Percentiles rank a stretch among this genome's conserved stretches.
phyloP scores from a whole-genome alignment of 2,329 filamentous ascomycete species.

The Tolypocladium ophioglossoides region DNA sequence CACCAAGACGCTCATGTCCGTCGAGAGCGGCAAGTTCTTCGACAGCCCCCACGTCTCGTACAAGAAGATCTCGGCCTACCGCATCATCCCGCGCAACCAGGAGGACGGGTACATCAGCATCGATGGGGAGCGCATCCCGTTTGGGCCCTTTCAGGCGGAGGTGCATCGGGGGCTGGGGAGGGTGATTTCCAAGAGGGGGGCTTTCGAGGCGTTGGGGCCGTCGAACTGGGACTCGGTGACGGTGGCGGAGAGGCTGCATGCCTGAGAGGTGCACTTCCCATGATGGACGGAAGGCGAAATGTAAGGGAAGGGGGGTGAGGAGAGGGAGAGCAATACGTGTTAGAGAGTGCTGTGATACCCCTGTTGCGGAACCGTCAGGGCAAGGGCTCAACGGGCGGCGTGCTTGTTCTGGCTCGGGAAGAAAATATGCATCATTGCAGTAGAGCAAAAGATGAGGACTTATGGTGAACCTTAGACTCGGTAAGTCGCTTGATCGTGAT shows the following conservation, averaged over 20 bases:
- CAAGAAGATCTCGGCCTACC: constrained; percentile 77
- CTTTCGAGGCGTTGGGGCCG: constrained; percentile 57
- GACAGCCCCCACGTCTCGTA: constrained; percentile 70
- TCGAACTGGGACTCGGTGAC: constrained; percentile 35
- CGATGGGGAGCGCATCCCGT: constrained; percentile 81
- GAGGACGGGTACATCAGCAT: constrained; percentile 81
- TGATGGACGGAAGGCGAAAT: neutral
- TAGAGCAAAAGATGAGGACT: neutral
- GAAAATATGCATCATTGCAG: too few relatives aligned
- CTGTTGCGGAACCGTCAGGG: neutral
- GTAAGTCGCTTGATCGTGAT: too few relatives aligned
- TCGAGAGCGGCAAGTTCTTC: constrained; percentile 68
- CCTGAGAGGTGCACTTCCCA: constrained; percentile 3
- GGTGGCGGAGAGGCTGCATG: constrained; percentile 17
- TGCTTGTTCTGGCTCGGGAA: too few relatives aligned
- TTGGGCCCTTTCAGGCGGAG: constrained; percentile 85
- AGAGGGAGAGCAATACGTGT: neutral
- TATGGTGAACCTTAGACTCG: too few relatives aligned
- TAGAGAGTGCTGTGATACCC: constrained; percentile 12
- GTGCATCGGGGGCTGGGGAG: constrained; percentile 74
- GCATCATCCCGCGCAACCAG: constrained; percentile 65
- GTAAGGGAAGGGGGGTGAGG: neutral
- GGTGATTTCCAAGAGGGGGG: constrained; percentile 66
- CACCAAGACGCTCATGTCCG: constrained; percentile 57
- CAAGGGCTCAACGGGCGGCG: neutral